Conservation (phyloP, 352 stramenopile genomes). For the Phytopythium ostracodes region DNA sequence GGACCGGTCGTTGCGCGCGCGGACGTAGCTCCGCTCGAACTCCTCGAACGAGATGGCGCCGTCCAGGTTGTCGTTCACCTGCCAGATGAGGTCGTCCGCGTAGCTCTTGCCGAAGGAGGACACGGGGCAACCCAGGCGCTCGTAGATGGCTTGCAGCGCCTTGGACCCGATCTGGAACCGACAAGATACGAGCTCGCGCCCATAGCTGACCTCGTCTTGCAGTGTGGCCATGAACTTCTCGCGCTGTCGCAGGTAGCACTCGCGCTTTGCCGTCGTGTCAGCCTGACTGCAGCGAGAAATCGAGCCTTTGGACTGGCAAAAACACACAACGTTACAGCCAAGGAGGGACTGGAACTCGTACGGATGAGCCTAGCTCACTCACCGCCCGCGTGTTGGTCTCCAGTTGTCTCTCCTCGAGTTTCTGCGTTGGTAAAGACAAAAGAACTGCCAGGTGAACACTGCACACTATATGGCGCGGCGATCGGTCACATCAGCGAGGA, state of each 20-base stretch:
- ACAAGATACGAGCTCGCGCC: slow-evolving; percentile 44
- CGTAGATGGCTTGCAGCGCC: slow-evolving; percentile 46
- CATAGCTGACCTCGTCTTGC: slow-evolving; percentile 53
- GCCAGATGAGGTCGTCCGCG: slow-evolving; percentile 72
- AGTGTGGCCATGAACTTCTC: slow-evolving; percentile 42
- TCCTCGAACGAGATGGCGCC: slow-evolving; percentile 70
- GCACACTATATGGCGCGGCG: too few relatives aligned
- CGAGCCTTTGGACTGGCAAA: neutral
- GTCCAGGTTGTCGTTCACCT: slow-evolving; percentile 77
- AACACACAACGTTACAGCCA: too few relatives aligned
- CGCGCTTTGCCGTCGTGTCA: slow-evolving; percentile 38
- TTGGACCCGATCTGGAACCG: slow-evolving; percentile 52
- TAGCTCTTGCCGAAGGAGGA: slow-evolving; percentile 33
- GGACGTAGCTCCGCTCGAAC: slow-evolving; percentile 71
- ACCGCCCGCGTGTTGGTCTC: neutral
- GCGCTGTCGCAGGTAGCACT: slow-evolving; percentile 33
- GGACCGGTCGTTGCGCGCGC: slow-evolving; percentile 53
- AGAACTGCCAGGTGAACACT: too few relatives aligned
- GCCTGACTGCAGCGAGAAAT: slow-evolving; percentile 14
- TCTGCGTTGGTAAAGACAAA: neutral
- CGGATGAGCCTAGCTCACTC: neutral
- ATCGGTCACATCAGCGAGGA: neutral
- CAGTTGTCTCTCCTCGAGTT: neutral
- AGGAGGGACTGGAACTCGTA: neutral
- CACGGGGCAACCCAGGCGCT: slow-evolving; percentile 42